Conservation (phyloP, 2,329 filamentous ascomycete species). For the Aspergillus latus region DNA sequence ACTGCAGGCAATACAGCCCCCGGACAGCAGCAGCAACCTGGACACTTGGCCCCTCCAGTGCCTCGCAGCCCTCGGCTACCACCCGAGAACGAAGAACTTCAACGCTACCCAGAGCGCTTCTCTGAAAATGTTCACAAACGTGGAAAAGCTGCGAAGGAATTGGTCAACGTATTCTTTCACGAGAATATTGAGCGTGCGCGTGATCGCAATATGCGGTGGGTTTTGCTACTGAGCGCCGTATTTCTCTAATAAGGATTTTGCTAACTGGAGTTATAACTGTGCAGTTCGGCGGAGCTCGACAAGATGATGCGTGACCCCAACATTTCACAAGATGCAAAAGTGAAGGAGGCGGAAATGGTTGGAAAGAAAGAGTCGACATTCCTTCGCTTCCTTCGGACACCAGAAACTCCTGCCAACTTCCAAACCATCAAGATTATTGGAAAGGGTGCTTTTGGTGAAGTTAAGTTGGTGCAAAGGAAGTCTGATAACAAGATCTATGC, state of each 20-base stretch:
- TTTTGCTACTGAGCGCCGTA: constrained; percentile 3
- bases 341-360: constrained; percentile 79
- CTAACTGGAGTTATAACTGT: not conserved
- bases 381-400: constrained; percentile 88
- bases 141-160: constrained; percentile 63
- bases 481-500: constrained; percentile 96
- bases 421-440: constrained; percentile 96
- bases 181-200: constrained; percentile 95
- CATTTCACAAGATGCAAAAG: constrained; percentile 72
- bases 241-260: not conserved
- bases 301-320: constrained; percentile 76
- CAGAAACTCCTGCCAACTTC: constrained; percentile 93
- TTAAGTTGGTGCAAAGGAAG: constrained; percentile 95
- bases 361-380: constrained; percentile 90
- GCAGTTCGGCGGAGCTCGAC: constrained; percentile 87
- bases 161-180: constrained; percentile 84
- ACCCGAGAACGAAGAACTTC: constrained; percentile 68
- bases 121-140: constrained; percentile 81
- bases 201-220: constrained; percentile 89
- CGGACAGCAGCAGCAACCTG: constrained; percentile 60
- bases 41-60: constrained; percentile 69
- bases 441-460: constrained; percentile 97
- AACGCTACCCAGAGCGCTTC: constrained; percentile 78
- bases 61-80: constrained; percentile 56
- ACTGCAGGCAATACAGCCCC: constrained; percentile 67